Evolutionary conservation across 2,329 filamentous ascomycete genomes (phyloP).

Genomic region (Davidsoniella neocaledoniae): DNA sequence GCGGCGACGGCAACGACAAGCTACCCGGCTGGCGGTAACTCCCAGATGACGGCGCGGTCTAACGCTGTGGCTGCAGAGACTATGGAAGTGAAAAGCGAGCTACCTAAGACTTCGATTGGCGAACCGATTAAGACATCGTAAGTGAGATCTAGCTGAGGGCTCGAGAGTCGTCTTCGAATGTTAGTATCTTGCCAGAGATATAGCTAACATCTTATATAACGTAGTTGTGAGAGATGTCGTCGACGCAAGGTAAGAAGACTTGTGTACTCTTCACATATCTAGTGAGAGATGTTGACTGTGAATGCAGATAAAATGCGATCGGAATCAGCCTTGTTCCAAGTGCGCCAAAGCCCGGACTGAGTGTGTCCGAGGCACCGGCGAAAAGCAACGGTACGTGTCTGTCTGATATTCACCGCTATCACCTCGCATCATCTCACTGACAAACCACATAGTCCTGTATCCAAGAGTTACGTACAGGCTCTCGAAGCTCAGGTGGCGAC

Average conservation of each 20-base stretch:
- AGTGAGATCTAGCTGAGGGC: conserved; percentile 13
- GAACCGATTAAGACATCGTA: conserved; percentile 23
- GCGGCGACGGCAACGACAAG: no score
- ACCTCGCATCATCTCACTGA: background rate
- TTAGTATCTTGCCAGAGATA: background rate
- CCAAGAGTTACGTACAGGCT: conserved; percentile 29
- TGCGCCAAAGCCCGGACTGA: conserved; percentile 27
- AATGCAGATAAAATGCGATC: conserved; percentile 32
- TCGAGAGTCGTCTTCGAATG: background rate
- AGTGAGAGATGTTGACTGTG: no score
- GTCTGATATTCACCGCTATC: background rate
- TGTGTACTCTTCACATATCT: background rate
- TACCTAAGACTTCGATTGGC: conserved; percentile 18
- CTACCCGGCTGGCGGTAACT: no score
- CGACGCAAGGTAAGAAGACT: conserved; percentile 23
- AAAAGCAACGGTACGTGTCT: conserved; percentile 23
- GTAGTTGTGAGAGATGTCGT: conserved; percentile 27
- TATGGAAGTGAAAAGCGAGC: background rate
- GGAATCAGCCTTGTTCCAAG: conserved; percentile 31
- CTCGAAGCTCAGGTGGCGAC: conserved; percentile 30
- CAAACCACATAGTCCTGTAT: conserved; percentile 22
- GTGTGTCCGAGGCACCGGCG: conserved; percentile 25
- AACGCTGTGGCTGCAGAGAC: no score
- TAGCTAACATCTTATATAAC: background rate
- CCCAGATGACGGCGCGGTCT: no score